Base-by-base conservation (phyloP, 2,329 filamentous ascomycete species). In the Gnomoniopsis sp. region DNA sequence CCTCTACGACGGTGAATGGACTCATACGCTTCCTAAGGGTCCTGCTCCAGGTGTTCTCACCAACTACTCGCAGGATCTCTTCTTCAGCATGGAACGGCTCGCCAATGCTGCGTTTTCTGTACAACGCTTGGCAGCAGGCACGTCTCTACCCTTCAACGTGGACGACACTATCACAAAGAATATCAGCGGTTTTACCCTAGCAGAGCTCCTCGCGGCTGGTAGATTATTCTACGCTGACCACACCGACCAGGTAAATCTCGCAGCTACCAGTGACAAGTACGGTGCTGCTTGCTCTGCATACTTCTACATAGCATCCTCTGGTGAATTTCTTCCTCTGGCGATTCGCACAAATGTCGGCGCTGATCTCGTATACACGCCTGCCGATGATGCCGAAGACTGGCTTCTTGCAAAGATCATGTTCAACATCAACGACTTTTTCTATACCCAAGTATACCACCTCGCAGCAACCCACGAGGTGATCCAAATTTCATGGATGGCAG, bases 321-420 rank as follows among this genome's bases (percentile, higher is more conserved):
- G 69, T 7, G 70, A 79, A 41, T 79, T 80, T 58, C 65, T 80
- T 10, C 79, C 78, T 6, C 67, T 81, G 21, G 77, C 77, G 2
- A 77, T 80, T 61, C 73, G 74, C 61, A 75, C 77, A 21, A 78
- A 79, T 59, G 67, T 68, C n/a, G 72, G 72, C 23, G 67, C 64
- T 1, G 69, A 74, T 59, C 64, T 79, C 23, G 69, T 74, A 6
- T 81, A 81, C 66, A 81, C 78, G 2, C 77, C 78, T 3, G 64
- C 70, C 1, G 78, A 81, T 59, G 54, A 61, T 0, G 21, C 65
- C 3, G 71, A 73, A n/a, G 78, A 82, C 65, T 81, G 78, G 79
- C 65, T 79, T 4, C 66, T 81, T 3, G 79, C 78, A 6, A 81
- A 81, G 68, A 75, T 79, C 52, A 70, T 77, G 63, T 78, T 78